A percentile compares a stretch with the other conserved stretches of the same genome.
phyloP scores from a whole-genome alignment of 495 filamentous ascomycete genomes.

The Lophiostoma macrostomum region DNA sequence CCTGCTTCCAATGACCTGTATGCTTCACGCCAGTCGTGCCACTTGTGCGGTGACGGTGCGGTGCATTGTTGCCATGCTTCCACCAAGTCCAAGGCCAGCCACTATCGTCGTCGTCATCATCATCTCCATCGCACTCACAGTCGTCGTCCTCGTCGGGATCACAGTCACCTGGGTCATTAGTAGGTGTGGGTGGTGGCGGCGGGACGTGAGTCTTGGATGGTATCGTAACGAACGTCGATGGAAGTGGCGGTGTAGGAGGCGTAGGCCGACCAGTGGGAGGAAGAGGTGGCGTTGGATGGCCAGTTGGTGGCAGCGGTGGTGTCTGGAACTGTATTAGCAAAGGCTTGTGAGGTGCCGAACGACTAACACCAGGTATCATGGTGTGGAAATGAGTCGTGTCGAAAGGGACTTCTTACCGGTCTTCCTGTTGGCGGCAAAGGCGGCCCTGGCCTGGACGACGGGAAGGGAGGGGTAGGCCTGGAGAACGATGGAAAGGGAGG shows the following conservation, averaged over 20 bases:
- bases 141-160: conserved; percentile 71
- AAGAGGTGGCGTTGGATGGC: no score
- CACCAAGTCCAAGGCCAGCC: conserved; percentile 3
- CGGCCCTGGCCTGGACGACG: no score
- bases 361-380: no score
- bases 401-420: no score
- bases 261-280: no score
- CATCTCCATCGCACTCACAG: conserved; percentile 62
- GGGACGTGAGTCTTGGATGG: background rate
- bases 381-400: no score
- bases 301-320: no score
- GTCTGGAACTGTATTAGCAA: no score
- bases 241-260: background rate
- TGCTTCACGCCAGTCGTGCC: background rate
- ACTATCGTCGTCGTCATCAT: conserved; percentile 30
- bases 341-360: no score
- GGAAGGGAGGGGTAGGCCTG: no score
- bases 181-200: conserved; percentile 1
- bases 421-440: no score
- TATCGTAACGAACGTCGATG: background rate
- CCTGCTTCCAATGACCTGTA: background rate
- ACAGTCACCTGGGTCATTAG: background rate
- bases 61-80: background rate
- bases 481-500: no score
- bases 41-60: background rate